Evolutionary conservation across 129 eudicot species (phyloP).

Genomic region (Flaveria linearis): DNA sequence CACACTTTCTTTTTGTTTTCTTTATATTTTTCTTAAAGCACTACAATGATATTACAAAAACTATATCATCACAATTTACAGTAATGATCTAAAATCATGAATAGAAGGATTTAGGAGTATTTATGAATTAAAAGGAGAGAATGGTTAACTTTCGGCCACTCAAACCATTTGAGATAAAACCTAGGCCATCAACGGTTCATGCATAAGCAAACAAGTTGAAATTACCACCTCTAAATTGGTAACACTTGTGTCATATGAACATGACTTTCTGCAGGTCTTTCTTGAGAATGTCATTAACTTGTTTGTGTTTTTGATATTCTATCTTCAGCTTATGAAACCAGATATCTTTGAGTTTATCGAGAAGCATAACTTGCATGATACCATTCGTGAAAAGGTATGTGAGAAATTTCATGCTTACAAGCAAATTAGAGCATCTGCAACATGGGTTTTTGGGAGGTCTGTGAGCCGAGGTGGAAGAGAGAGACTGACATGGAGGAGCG

Average conservation of each 20-base stretch:
- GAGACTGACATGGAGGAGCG: neutral
- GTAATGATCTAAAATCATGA: neutral
- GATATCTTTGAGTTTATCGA: slow-evolving; percentile 90
- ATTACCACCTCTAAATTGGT: slow-evolving; percentile 9
- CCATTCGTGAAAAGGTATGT: slow-evolving; percentile 82
- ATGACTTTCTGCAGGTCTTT: slow-evolving; percentile 14
- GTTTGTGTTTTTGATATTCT: slow-evolving; percentile 21
- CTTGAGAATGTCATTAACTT: slow-evolving; percentile 2
- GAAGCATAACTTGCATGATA: slow-evolving; percentile 80
- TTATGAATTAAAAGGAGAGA: slow-evolving; percentile 8
- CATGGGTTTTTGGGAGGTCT: neutral
- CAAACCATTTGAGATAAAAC: neutral
- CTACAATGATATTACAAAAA: neutral
- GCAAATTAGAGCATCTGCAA: slow-evolving; percentile 13
- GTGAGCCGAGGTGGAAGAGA: neutral
- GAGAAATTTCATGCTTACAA: neutral
- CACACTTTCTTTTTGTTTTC: neutral
- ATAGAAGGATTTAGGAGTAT: slow-evolving; percentile 5
- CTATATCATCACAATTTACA: neutral
- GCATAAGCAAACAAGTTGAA: neutral
- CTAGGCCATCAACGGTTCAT: neutral
- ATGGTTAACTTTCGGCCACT: neutral
- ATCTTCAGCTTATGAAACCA: slow-evolving; percentile 79
- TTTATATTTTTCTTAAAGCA: neutral
- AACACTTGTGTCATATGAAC: neutral